Evolutionary conservation across 2,329 filamentous ascomycete species (phyloP), one percentile per base, ranked within the genome.

Genomic region (Aureobasidium sp.): DNA sequence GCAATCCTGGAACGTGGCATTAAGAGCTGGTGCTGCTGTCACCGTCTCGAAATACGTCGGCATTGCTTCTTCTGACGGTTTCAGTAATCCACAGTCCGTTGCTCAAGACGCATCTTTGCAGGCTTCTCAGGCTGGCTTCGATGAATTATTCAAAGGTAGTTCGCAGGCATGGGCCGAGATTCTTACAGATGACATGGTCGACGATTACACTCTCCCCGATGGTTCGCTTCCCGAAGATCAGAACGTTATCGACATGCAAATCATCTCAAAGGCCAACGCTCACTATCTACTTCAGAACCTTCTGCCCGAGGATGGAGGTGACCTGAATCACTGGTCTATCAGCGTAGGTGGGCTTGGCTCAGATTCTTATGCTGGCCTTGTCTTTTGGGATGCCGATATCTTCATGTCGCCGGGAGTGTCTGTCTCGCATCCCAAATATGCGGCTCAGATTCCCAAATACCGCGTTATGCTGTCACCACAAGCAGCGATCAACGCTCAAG

Each of bases 321-420:
- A 86, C 63, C 77, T 82, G 25, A 78, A 87, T 70, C 57, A 60
- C 31, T 66, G 64, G 64, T 88, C 86, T 66, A 83, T 89, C 53
- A 77, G 84, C 1, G 87, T 89, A n/a, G 85, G 86, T 62, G 87
- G 87, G 0, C 72, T 89, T 25, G 82, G 80, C 0, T 87, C 85
- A 5, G 85, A 88, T 65, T 86, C 83, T 8, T 90, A 90, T 67
- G 87, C 78, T 25, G 87, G 87, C 0, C 74, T 80, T 68, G 78
- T 86, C n/a, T 86, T 86, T 69, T 87, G 84, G 84, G 84, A 87
- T 72, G 81, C 82, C 15, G 84, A 87, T 70, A 77, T 86, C 4
- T 88, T 85, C 84, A 87, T 87, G 82, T 82, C 85, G 36, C 87
- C 86, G 5, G 86, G 86, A 9, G 72, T 89, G 11, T 83, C 86